Evolutionary conservation across 306 rosid species (phyloP).

Genomic region (Fragaria iinumae): DNA sequence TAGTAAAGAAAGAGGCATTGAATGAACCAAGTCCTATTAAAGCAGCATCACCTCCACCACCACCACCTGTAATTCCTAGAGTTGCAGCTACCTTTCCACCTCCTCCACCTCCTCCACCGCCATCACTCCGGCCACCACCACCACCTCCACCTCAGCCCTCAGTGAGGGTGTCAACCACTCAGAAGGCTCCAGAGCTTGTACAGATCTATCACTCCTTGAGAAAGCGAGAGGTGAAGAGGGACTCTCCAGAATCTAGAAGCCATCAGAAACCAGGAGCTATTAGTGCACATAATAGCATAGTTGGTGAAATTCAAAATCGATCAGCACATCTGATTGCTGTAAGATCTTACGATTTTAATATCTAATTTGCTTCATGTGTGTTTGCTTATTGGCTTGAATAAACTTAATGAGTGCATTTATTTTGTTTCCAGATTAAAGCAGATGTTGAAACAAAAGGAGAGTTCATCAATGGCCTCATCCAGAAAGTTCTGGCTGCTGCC

Average conservation of each 20-base stretch:
- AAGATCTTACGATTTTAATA: slow-evolving; percentile 34
- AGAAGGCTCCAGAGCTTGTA: slow-evolving; percentile 49
- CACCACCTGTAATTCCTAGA: slow-evolving; percentile 27
- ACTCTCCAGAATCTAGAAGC: slow-evolving; percentile 38
- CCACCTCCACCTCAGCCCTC: slow-evolving; percentile 49
- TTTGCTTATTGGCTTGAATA: slow-evolving; percentile 14
- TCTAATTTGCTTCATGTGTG: slow-evolving; percentile 20
- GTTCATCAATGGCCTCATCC: slow-evolving; percentile 71
- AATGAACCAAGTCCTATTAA: slow-evolving; percentile 33
- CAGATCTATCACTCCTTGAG: slow-evolving; percentile 53
- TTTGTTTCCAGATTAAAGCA: slow-evolving; percentile 62
- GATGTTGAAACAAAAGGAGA: slow-evolving; percentile 94
- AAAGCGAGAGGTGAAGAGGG: slow-evolving; percentile 56
- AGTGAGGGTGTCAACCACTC: slow-evolving; percentile 38
- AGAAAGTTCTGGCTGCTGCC: slow-evolving; percentile 63
- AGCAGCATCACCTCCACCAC: slow-evolving; percentile 30
- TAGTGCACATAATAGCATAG: slow-evolving; percentile 83
- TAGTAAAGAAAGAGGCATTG: slow-evolving; percentile 39
- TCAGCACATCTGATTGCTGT: slow-evolving; percentile 90
- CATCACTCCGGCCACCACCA: slow-evolving; percentile 54
- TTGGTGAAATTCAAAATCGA: slow-evolving; percentile 93
- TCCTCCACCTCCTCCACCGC: slow-evolving; percentile 37
- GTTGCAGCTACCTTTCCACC: slow-evolving; percentile 30
- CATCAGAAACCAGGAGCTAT: slow-evolving; percentile 40
- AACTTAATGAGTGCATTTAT: slow-evolving; percentile 1